Conservation (phyloP, 768 basidiomycete species). For the Pseudohyphozyma bogoriensis region DNA sequence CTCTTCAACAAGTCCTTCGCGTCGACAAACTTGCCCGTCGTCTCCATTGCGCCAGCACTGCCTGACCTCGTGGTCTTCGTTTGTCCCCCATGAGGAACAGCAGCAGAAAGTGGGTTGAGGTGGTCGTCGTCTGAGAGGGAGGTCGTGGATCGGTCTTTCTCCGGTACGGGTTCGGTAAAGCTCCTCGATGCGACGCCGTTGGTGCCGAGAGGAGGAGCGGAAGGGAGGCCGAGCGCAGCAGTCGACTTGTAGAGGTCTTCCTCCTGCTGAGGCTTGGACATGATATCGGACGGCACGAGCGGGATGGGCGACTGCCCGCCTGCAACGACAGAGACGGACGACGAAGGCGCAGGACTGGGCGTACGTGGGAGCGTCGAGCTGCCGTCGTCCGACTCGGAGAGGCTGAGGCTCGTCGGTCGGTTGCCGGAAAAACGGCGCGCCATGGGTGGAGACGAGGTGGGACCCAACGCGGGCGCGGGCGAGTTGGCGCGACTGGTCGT, state of each 20-base stretch:
- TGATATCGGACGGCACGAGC: no score
- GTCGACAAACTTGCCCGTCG: constrained; percentile 21
- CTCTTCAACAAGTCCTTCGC: constrained; percentile 18
- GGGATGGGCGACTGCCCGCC: no score
- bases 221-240: no score
- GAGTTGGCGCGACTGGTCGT: not conserved
- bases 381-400: not conserved
- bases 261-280: no score
- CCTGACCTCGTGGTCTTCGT: constrained; percentile 5
- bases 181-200: constrained; percentile 2
- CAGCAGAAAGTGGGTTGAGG: not conserved
- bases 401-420: not conserved
- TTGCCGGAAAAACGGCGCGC: no score
- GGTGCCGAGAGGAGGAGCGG: not conserved
- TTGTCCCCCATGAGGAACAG: constrained; percentile 7
- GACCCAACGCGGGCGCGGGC: not conserved
- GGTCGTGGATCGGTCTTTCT: not conserved
- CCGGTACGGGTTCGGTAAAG: not conserved
- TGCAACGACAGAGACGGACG: not conserved
- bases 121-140: no score
- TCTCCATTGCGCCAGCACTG: not conserved
- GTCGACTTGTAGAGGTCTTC: no score
- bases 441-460: not conserved
- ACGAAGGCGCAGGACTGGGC: not conserved
- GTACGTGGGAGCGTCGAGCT: not conserved